Percentiles rank a stretch among this genome's conserved stretches.
These are phyloP conservation scores for Ajuga chamaepitys DNA, from an alignment of 257 asterid genomes.

Conservation along the genomic window DNA sequence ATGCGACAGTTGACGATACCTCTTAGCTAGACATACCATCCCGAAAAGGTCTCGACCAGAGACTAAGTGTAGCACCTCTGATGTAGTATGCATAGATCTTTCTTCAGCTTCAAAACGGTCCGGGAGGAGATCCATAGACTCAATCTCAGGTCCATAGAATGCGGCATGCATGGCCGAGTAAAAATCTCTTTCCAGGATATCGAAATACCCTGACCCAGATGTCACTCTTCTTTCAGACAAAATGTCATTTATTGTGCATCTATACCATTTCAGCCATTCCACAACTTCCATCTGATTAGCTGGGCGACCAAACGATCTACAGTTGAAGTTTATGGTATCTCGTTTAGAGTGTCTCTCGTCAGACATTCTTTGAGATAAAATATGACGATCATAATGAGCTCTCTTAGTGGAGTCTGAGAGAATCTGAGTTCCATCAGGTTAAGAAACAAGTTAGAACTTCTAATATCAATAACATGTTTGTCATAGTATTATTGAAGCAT, in stretches of 20 bases:
- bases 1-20: conserved; percentile 42
- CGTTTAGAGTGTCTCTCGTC: conserved; percentile 29
- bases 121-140: conserved; percentile 70
- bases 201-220: conserved; percentile 81
- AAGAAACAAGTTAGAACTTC: conserved; percentile 5
- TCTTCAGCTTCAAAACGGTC: conserved; percentile 91
- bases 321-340: conserved; percentile 39
- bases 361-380: conserved; percentile 40
- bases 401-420: conserved; percentile 78
- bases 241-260: conserved; percentile 64
- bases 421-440: conserved; percentile 52
- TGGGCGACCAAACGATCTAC: conserved; percentile 28
- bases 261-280: conserved; percentile 92
- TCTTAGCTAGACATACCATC: conserved; percentile 60
- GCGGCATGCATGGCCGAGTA: conserved; percentile 84
- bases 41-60: conserved; percentile 91
- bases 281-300: conserved; percentile 77
- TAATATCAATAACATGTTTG: neutral
- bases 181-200: conserved; percentile 68
- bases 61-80: conserved; percentile 91
- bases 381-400: conserved; percentile 69
- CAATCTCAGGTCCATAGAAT: conserved; percentile 84
- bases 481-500: neutral
- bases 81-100: conserved; percentile 52
- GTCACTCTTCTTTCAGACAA: conserved; percentile 76